Conservation (phyloP, 2,329 filamentous ascomycete genomes). For the Lecanicillium sp. region DNA sequence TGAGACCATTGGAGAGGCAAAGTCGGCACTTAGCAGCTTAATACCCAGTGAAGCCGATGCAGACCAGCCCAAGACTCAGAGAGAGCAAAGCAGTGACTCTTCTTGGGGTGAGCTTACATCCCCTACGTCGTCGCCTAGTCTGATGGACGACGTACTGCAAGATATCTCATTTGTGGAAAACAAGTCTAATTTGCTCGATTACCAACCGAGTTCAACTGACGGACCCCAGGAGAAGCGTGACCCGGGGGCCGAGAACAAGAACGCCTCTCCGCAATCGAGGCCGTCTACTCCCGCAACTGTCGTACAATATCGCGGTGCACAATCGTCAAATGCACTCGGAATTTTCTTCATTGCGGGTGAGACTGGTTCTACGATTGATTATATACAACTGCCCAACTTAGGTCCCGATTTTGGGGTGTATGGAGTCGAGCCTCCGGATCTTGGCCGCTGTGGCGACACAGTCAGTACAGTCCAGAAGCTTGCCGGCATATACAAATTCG, state of each 20-base stretch:
- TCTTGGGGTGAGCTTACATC: neutral
- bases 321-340: neutral
- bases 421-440: neutral
- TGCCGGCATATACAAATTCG: neutral
- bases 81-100: neutral
- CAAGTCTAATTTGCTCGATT: neutral
- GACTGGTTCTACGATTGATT: neutral
- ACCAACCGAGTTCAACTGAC: neutral
- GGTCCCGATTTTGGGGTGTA: neutral
- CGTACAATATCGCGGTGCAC: neutral
- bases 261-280: neutral
- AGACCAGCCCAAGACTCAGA: neutral
- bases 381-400: neutral
- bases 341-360: neutral
- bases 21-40: neutral
- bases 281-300: neutral
- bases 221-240: neutral
- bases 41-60: neutral
- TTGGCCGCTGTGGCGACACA: neutral
- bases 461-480: neutral
- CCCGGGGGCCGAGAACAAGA: neutral
- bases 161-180: neutral
- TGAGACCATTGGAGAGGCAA: slow-evolving; percentile 5
- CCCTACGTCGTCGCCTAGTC: neutral
- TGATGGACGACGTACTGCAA: neutral